Evolutionary conservation across 2,329 filamentous ascomycete species (phyloP).

Genomic region (Sclerotinia borealis): DNA sequence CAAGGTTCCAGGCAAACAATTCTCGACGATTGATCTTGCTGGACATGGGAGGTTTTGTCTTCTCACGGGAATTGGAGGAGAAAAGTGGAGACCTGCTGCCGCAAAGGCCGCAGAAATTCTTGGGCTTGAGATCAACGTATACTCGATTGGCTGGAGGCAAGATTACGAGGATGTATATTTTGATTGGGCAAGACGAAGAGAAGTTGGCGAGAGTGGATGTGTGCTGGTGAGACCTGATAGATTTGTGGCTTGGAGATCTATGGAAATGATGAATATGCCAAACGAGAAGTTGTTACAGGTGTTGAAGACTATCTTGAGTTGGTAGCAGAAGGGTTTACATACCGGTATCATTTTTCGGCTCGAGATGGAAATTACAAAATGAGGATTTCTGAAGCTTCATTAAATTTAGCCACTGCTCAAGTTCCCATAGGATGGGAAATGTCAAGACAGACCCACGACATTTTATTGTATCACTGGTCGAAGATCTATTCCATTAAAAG

Average conservation of each 20-base stretch:
- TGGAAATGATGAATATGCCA: neutral
- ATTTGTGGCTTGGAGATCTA: slow-evolving; percentile 16
- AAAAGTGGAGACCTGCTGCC: slow-evolving; percentile 14
- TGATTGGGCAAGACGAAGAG: slow-evolving; percentile 12
- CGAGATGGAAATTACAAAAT: no score
- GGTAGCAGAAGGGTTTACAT: neutral
- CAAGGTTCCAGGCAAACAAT: slow-evolving; percentile 6
- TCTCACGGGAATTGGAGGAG: slow-evolving; percentile 19
- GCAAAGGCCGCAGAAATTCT: neutral
- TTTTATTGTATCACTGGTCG: neutral
- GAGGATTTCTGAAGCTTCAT: no score
- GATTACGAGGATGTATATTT: slow-evolving; percentile 12
- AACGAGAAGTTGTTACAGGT: neutral
- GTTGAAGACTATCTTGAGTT: neutral
- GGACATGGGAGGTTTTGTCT: slow-evolving; percentile 13
- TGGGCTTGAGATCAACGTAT: slow-evolving; percentile 1
- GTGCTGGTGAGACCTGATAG: slow-evolving; percentile 20
- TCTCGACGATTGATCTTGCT: slow-evolving; percentile 26
- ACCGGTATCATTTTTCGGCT: no score
- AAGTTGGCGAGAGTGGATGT: slow-evolving; percentile 13
- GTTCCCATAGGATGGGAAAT: neutral
- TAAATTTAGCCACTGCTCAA: neutral
- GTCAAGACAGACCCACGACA: neutral
- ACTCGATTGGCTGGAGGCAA: slow-evolving; percentile 1
- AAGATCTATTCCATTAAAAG: neutral